phyloP scores from a whole-genome alignment of 805 yeast genomes.

The Saturnispora zaruensis region DNA sequence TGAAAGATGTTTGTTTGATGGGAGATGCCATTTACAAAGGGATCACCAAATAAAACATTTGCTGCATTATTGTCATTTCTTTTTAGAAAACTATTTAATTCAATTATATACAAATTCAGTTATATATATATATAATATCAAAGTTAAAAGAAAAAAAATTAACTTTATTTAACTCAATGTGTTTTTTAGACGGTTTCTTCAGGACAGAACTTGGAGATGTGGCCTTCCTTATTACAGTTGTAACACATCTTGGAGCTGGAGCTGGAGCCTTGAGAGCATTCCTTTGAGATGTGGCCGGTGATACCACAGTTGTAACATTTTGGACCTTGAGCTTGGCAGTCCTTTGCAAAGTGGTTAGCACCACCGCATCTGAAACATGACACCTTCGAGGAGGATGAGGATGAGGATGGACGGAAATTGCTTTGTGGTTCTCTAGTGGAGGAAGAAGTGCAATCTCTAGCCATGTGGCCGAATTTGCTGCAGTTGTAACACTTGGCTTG shows the following conservation, averaged over 20 bases:
- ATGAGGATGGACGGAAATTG: conserved; percentile 13
- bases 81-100: not conserved
- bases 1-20: conserved; percentile 42
- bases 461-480: conserved; percentile 70
- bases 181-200: not conserved
- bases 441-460: conserved; percentile 62
- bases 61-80: not conserved
- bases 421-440: conserved; percentile 15
- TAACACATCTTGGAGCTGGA: conserved; percentile 51
- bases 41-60: not conserved
- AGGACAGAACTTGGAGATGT: conserved; percentile 73
- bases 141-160: conserved; percentile 1
- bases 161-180: not conserved
- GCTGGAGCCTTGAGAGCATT: conserved; percentile 49
- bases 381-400: conserved; percentile 29
- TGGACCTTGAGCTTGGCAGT: conserved; percentile 57
- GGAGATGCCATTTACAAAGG: conserved; percentile 66
- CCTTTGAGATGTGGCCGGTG: conserved; percentile 82
- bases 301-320: conserved; percentile 93
- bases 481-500: conserved; percentile 77
- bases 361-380: conserved; percentile 89
- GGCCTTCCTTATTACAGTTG: conserved; percentile 74
- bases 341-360: conserved; percentile 88
- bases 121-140: not conserved
- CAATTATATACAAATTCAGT: not conserved